phyloP scores from a whole-genome alignment of 768 basidiomycete genomes.

The Boletus vermiculosoides region DNA sequence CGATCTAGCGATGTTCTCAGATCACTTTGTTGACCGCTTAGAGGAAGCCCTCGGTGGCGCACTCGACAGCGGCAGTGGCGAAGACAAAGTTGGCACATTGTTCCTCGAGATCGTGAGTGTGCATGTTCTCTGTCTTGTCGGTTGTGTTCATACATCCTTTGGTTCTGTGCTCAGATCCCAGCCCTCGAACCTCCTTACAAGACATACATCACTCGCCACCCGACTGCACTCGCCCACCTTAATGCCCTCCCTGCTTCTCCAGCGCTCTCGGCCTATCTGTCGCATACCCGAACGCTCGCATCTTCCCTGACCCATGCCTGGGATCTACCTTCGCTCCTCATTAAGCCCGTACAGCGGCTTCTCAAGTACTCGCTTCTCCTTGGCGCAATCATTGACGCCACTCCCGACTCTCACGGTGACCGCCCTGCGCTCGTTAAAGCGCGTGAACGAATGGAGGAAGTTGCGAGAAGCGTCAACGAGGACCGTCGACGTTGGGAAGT shows the following conservation, averaged over 20 bases:
- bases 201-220: slow-evolving; percentile 78
- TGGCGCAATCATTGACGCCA: slow-evolving; percentile 69
- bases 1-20: slow-evolving; percentile 71
- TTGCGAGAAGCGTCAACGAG: slow-evolving; percentile 77
- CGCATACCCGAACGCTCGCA: slow-evolving; percentile 63
- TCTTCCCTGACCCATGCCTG: slow-evolving; percentile 80
- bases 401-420: slow-evolving; percentile 66
- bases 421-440: slow-evolving; percentile 38
- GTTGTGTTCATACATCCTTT: not conserved
- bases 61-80: slow-evolving; percentile 62
- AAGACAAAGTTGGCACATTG: slow-evolving; percentile 66
- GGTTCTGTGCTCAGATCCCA: slow-evolving; percentile 49
- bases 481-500: slow-evolving; percentile 74
- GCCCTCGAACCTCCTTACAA: slow-evolving; percentile 71
- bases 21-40: slow-evolving; percentile 60
- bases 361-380: slow-evolving; percentile 93
- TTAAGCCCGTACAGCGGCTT: slow-evolving; percentile 95
- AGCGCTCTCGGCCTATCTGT: slow-evolving; percentile 61
- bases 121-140: not conserved
- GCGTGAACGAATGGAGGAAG: slow-evolving; percentile 58
- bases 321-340: slow-evolving; percentile 91
- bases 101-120: slow-evolving; percentile 68
- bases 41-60: slow-evolving; percentile 64
- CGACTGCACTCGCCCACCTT: slow-evolving; percentile 70
- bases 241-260: slow-evolving; percentile 40